Evolutionary conservation across 805 yeast genomes (phyloP).

Genomic region (Candida peoriensis): DNA sequence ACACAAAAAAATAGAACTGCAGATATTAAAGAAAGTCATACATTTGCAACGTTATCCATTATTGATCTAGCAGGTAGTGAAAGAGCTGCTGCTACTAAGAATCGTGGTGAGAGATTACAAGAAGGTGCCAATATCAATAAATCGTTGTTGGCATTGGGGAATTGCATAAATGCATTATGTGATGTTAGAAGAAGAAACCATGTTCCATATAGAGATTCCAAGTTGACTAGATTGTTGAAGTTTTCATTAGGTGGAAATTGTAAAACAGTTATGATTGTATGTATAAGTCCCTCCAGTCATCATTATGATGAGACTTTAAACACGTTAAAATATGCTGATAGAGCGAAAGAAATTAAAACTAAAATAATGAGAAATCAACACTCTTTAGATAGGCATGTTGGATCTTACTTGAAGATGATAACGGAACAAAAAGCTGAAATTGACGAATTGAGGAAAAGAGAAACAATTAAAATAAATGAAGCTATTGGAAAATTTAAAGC

Average conservation of each 20-base stretch:
- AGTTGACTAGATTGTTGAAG: conserved; percentile 78
- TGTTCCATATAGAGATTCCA: conserved; percentile 89
- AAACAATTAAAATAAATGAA: conserved; percentile 35
- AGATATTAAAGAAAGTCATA: conserved; percentile 60
- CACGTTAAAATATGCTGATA: conserved; percentile 83
- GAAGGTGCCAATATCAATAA: conserved; percentile 95
- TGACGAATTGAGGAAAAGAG: conserved; percentile 57
- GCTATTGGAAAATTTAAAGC: conserved; percentile 31
- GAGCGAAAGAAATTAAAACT: conserved; percentile 89
- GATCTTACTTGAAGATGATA: conserved; percentile 78
- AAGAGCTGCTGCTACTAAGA: conserved; percentile 84
- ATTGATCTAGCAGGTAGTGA: conserved; percentile 96
- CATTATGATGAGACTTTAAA: conserved; percentile 94
- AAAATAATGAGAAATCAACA: conserved; percentile 70
- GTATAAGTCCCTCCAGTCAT: conserved; percentile 78
- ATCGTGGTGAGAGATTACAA: conserved; percentile 71
- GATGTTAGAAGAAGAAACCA: conserved; percentile 63
- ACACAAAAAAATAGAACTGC: conserved; percentile 54
- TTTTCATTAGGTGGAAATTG: conserved; percentile 93
- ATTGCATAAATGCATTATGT: conserved; percentile 89
- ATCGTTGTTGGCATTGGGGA: conserved; percentile 84
- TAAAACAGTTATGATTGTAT: conserved; percentile 93
- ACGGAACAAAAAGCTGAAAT: conserved; percentile 75
- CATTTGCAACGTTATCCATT: conserved; percentile 75
- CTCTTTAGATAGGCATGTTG: conserved; percentile 75